Evolutionary conservation across 2,329 filamentous ascomycete genomes (phyloP).

Genomic region (Penicillium sp.): DNA sequence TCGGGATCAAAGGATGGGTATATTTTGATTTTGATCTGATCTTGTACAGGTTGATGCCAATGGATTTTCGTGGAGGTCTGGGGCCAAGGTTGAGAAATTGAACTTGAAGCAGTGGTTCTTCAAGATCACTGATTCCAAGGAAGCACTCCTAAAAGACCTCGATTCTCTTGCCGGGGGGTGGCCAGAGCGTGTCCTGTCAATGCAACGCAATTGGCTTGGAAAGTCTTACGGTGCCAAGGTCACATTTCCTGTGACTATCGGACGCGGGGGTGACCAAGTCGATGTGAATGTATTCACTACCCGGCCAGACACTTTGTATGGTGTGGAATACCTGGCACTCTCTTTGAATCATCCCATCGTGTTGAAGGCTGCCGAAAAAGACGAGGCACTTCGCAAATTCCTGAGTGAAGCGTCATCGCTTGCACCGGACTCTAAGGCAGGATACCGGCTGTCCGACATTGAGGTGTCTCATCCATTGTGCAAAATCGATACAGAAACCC

Average conservation of each 20-base stretch:
- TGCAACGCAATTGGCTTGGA: constrained; percentile 87
- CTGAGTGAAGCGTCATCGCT: constrained; percentile 57
- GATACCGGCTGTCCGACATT: constrained; percentile 64
- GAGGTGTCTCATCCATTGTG: constrained; percentile 64
- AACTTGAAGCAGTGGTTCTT: constrained; percentile 87
- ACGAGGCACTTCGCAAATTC: constrained; percentile 65
- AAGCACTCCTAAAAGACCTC: constrained; percentile 68
- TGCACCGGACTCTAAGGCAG: constrained; percentile 55
- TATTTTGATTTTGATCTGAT: constrained; percentile 3
- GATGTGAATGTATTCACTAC: constrained; percentile 77
- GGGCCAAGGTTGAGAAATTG: constrained; percentile 76
- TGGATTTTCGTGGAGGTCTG: constrained; percentile 82
- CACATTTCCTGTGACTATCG: constrained; percentile 61
- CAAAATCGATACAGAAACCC: constrained; percentile 53
- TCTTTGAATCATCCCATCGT: constrained; percentile 72
- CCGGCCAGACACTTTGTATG: constrained; percentile 80
- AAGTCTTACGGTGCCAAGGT: constrained; percentile 71
- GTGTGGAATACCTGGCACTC: constrained; percentile 79
- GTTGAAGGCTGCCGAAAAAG: constrained; percentile 55
- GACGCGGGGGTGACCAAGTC: constrained; percentile 26
- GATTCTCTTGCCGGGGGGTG: constrained; percentile 65
- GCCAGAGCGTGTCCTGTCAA: constrained; percentile 77
- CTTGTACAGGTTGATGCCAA: constrained; percentile 65
- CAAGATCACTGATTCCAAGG: constrained; percentile 74
- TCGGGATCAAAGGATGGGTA: background rate